phyloP scores from a whole-genome alignment of 768 basidiomycete species.

The Kwoniella dendrophila region DNA sequence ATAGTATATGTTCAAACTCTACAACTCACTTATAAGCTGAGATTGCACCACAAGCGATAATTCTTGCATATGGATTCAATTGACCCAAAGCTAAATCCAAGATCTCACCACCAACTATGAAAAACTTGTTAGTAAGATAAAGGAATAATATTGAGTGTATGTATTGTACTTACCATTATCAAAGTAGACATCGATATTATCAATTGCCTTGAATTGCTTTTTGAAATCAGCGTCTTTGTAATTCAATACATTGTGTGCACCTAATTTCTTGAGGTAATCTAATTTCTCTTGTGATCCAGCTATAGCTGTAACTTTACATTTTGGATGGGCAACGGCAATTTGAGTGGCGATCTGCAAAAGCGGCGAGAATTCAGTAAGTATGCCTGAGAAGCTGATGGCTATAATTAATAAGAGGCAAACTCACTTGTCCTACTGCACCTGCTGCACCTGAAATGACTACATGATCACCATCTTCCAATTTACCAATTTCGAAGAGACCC shows the following conservation, averaged over 20 bases:
- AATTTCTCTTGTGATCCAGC: slow-evolving; percentile 84
- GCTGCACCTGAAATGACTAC: slow-evolving; percentile 89
- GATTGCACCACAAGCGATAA: slow-evolving; percentile 84
- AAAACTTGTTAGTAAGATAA: background rate
- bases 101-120: slow-evolving; percentile 70
- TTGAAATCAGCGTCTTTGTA: slow-evolving; percentile 79
- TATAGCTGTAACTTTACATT: slow-evolving; percentile 76
- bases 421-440: slow-evolving; percentile 66
- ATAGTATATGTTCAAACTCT: too few species aligned
- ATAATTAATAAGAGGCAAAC: slow-evolving; percentile 6
- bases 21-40: slow-evolving; percentile 66
- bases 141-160: background rate
- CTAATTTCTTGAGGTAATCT: slow-evolving; percentile 78
- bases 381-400: background rate
- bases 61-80: slow-evolving; percentile 74
- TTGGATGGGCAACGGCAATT: slow-evolving; percentile 51
- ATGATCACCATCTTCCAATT: slow-evolving; percentile 75
- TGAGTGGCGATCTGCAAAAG: slow-evolving; percentile 47
- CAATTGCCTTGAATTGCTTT: slow-evolving; percentile 71
- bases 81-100: slow-evolving; percentile 75
- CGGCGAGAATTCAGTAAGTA: background rate
- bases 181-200: slow-evolving; percentile 56
- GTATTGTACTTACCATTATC: slow-evolving; percentile 52
- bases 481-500: slow-evolving; percentile 80
- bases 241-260: slow-evolving; percentile 79